Evolutionary conservation across 2,329 filamentous ascomycete genomes (phyloP), one percentile per base, ranked within the genome.

Genomic region (Monosporascus sp.): DNA sequence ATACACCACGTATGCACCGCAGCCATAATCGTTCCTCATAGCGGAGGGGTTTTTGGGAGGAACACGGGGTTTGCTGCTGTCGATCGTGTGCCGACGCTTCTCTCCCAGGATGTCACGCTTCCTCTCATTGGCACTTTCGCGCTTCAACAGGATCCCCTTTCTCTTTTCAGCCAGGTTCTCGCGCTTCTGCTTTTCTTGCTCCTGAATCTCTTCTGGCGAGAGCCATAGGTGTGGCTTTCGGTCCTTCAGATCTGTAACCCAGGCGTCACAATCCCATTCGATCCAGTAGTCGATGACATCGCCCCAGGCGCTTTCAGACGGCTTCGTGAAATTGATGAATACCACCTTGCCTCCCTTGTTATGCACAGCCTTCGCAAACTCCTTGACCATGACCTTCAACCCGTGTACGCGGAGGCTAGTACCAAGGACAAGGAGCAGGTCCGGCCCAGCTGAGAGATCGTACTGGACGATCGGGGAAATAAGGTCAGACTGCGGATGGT

Each of bases 221-320:
- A 81, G 69, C 83, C 84, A 87, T 4, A 87, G 71, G 48, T 78
- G 76, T 2, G 82, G 79, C 52, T 85, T 78, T 51, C 81, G 78
- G 49, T 71, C 69, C 55, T 79, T 81, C 51, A 89, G 65, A 62
- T 88, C 84, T 9, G 76, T 68, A 1, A 89, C 85, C 86, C 86
- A 90, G 4, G 81, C 81, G 60, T 90, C 87, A 55, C 86, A 89
- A 62, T 89, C 86, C 85, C 85, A 88, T 57, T 87, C 78, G 1
- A 90, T 78, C 81, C 86, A 89, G 57, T 85, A 88, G 68, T 90
- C 87, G 51, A 90, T 86, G 0, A 88, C 72, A 51, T 88, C 86
- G 1, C 85, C 82, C 87, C 87, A 90, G 1, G 78, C 80, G 63
- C 86, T 89, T 63, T 88, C 85, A 0, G 86, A 77, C 0, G 86